Conservation (phyloP, 805 yeast genomes). For the Huiozyma naganishii region DNA sequence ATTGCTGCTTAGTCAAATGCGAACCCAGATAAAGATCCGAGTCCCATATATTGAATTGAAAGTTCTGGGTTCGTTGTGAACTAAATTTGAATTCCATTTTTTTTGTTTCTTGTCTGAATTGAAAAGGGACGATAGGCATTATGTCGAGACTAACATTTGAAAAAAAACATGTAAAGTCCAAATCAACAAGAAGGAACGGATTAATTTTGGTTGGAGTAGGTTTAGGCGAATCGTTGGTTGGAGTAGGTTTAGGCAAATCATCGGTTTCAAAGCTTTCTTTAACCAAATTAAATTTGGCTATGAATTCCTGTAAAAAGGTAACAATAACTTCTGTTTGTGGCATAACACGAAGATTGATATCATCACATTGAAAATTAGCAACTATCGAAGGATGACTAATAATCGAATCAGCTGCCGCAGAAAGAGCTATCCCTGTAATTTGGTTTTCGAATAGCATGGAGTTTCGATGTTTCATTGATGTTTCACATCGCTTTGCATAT, state of each 20-base stretch:
- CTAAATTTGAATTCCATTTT: constrained; percentile 13
- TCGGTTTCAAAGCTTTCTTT: background rate
- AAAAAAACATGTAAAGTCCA: constrained; percentile 6
- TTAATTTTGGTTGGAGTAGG: background rate
- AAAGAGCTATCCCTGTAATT: constrained; percentile 11
- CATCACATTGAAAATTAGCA: constrained; percentile 11
- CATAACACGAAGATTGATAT: constrained; percentile 15
- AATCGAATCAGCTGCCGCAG: constrained; percentile 13
- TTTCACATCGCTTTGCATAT: constrained; percentile 14
- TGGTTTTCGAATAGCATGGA: constrained; percentile 13
- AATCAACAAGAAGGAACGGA: constrained; percentile 2
- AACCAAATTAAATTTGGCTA: background rate
- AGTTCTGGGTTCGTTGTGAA: constrained; percentile 8
- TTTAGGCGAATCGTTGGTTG: constrained; percentile 2
- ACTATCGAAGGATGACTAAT: constrained; percentile 9
- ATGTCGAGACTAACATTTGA: constrained; percentile 18
- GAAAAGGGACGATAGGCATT: constrained; percentile 18
- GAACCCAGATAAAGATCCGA: constrained; percentile 18
- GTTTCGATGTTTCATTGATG: constrained; percentile 12
- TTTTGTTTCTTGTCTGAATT: constrained; percentile 15
- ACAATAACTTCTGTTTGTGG: constrained; percentile 12
- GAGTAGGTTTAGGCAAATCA: background rate
- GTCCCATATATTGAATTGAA: constrained; percentile 15
- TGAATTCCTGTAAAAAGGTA: constrained; percentile 8
- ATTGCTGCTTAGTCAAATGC: constrained; percentile 20